Evolutionary conservation across 2,329 filamentous ascomycete genomes (phyloP), one percentile per base, ranked within the genome.

Genomic region (Metarhizium anisopliae): DNA sequence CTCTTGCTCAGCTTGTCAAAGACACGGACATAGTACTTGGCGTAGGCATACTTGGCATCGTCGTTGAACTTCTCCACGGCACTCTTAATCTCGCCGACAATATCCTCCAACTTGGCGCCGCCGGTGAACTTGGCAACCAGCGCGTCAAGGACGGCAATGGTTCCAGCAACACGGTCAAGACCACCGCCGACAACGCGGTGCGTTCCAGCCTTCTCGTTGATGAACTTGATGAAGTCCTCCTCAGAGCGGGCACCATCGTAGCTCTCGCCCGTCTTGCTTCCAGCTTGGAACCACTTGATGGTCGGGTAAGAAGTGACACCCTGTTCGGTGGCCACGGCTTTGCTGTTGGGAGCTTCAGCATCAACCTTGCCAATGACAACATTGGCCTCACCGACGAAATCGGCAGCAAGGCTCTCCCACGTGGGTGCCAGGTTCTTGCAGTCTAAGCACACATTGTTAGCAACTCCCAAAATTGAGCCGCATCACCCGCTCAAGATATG

Each of bases 281-380:
- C 92, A 71, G 87, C 88, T 63, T 90, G 83, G 82, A 96, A 99
- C 83, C 87, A 99, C 78, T 96, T 96, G 79, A 99, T 96, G 60
- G 94, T 99, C 52, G 94, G 94, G 80, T 95, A 99, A 40, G 87
- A 90, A 55, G 81, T 81, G 63, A 99, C 83, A 59, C 85, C 90
- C 68, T 94, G 86, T 53, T 86, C 84, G 68, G 83, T 74, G 53
- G 91, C 86, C 52, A 86, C 84, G 49, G 82, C 81, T 76, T 96
- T 96, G 72, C 87, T 84, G 72, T 90, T 90, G 64, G 89, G 85
- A 35, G 87, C 84, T 75, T 99, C 93, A 67, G 90, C 92, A 69
- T 99, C 93, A 59, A 99, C 87, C 79, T 99, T 97, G 72, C 91
- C 94, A 67, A 99, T 85, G 49, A 96, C 70, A 60, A 99, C 90